Evolutionary conservation across 148 eudicot genomes (phyloP), one percentile per base, ranked within the genome.

Genomic region (Camellia sinensis): DNA sequence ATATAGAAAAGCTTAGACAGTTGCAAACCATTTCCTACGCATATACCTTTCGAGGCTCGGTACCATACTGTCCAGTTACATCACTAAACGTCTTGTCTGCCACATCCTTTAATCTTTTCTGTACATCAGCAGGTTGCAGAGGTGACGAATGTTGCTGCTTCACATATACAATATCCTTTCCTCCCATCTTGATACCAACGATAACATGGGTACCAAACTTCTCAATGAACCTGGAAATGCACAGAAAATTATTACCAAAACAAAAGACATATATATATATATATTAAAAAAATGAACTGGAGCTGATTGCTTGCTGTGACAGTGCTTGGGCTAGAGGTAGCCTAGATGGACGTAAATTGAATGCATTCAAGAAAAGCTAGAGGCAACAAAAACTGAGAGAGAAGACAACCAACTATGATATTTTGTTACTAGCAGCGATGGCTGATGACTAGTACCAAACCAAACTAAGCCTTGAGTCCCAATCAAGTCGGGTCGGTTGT

Each of bases 141-240:
- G 84, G 62, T 48, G 90, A 88, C 18, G 88, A 85, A 73, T 88
- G 54, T 46, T 85, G 90, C 84, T 88, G 88, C 80, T 88, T 88
- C 70, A 88, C 85, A 79, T 88, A 88, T 48, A 88, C 84, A 77
- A 83, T 50, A 62, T 88, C 90, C 75, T 88, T 88, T 45, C 90
- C 90, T 63, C 90, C 90, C 90, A 87, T 87, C 80, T 87, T 87
- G n/a, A 88, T 82, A 62, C 90, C 90, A 81, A 86, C 90, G 37
- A 86, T 79, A 37, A 88, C 83, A 82, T 88, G 90, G 78, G 90
- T 88, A 15, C 90, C 90, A 80, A 82, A 88, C 71, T 82, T 86
- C 73, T 86, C 90, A 78, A 88, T 88, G 46, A 88, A 88, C 82
- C 90, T 88, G 80, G 21, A 77, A 62, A 74, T 76, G 70, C 53